Conservation (phyloP, 2,329 filamentous ascomycete genomes). For the Sporothrix brasiliensis region DNA sequence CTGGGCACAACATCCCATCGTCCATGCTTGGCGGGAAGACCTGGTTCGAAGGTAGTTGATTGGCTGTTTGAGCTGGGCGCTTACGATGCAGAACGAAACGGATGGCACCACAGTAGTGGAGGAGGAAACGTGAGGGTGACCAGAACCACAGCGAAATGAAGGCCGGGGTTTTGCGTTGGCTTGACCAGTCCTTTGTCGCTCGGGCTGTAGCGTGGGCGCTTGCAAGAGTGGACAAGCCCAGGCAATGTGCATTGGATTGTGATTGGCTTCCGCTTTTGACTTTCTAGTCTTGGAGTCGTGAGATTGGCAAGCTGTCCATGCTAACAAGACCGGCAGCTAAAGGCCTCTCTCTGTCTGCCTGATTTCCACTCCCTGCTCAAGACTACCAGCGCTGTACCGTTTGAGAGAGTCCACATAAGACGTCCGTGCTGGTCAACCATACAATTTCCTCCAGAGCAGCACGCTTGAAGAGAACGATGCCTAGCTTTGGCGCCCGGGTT, state of each 20-base stretch:
- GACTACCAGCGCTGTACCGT: background rate
- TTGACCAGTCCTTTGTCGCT: conserved; percentile 1
- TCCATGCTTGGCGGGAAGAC: conserved; percentile 30
- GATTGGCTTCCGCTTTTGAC: conserved; percentile 4
- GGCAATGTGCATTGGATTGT: conserved; percentile 15
- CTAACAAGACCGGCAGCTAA: background rate
- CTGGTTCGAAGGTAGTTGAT: conserved; percentile 25
- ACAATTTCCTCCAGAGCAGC: background rate
- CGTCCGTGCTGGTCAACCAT: conserved; percentile 12
- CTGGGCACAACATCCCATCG: conserved; percentile 11
- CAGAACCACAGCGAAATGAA: background rate
- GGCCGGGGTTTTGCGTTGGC: conserved; percentile 17
- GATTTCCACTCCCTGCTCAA: background rate
- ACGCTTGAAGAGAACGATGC: background rate
- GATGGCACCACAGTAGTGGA: conserved; percentile 28
- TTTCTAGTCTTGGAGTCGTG: background rate
- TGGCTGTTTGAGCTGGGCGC: conserved; percentile 33
- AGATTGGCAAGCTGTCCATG: background rate
- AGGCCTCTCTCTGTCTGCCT: background rate
- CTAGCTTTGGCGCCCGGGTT: conserved; percentile 18
- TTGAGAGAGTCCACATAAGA: conserved; percentile 11
- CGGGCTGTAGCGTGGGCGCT: conserved; percentile 24
- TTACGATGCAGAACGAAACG: conserved; percentile 23
- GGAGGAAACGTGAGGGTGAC: background rate
- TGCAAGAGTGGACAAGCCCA: conserved; percentile 13